Evolutionary conservation across 2,329 filamentous ascomycete species (phyloP), one percentile per base, ranked within the genome.

Genomic region (Aspergillus fumigatus): DNA sequence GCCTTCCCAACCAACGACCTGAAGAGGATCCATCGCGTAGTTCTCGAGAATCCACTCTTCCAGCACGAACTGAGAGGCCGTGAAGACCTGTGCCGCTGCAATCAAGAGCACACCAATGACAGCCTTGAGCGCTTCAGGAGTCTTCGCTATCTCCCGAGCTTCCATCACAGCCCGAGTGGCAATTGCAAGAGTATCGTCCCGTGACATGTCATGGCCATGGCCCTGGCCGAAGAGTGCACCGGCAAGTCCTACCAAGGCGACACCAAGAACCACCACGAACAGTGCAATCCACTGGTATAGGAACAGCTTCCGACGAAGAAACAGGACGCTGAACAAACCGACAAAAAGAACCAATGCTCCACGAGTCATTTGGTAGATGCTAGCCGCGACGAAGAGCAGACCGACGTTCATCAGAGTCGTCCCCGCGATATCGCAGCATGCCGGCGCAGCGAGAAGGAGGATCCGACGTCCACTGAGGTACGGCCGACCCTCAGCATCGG

Each of bases 351-450:
- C 93, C 45, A 99, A 81, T 0, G 94, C 94, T 8, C 94, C 94
- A 57, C 94, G 83, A 1, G 93, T 97, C 94, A 99, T 99, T 77
- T 99, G 94, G 76, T 97, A 99, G 69, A 99, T 97, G 59, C 90
- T 95, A 1, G 94, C 91, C 11, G 90, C 94, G 25, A 97, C 92
- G 71, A 97, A 92, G 50, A 97, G 82, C 63, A 99, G 81, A 3
- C 94, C 94, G 4, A 91, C 89, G 70, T 99, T 99, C 92, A 99
- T 97, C 54, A 97, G 83, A 3, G 94, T 99, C 4, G 94, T 99
- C 50, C 91, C 94, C 25, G 89, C 86, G 62, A 97, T 96, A 72
- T 99, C 94, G 76, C 92, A 97, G 69, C 92, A 88, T 45, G 94
- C 90, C 1, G 94, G 94, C 10, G 96, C 79, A 7, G 92, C 88